A percentile compares a stretch with the other conserved stretches of the same genome.
phyloP scores from a whole-genome alignment of 2,329 filamentous ascomycete species.

The Periglandula ipomoeae region DNA sequence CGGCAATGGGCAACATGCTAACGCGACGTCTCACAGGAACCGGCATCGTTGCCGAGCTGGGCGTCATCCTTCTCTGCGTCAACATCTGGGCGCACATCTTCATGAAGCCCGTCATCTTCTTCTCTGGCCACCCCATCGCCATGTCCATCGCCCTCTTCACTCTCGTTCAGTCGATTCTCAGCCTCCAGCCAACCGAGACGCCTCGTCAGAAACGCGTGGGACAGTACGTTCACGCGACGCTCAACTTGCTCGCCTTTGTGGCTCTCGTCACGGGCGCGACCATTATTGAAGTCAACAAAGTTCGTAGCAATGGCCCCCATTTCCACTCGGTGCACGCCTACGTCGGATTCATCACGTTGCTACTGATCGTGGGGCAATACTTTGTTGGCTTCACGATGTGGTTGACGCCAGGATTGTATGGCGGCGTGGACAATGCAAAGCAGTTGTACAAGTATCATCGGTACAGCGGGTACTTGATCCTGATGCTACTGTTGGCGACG shows the following conservation, averaged over 20 bases:
- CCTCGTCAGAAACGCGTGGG: conserved; percentile 59
- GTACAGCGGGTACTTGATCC: conserved; percentile 61
- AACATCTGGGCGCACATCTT: conserved; percentile 75
- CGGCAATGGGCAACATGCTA: background rate
- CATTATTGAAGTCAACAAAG: conserved; percentile 80
- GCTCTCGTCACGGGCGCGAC: conserved; percentile 55
- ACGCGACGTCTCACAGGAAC: conserved; percentile 50
- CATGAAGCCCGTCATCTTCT: conserved; percentile 61
- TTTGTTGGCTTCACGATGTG: conserved; percentile 76
- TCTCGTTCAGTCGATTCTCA: conserved; percentile 68
- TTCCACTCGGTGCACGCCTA: conserved; percentile 77
- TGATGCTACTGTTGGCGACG: conserved; percentile 64
- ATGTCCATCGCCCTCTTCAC: conserved; percentile 60
- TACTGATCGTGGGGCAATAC: conserved; percentile 63
- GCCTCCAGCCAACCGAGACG: conserved; percentile 75
- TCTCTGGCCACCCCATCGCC: conserved; percentile 79
- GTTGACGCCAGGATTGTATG: conserved; percentile 64
- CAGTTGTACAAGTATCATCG: conserved; percentile 86
- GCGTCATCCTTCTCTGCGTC: conserved; percentile 63
- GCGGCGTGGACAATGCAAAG: conserved; percentile 71
- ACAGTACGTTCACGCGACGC: conserved; percentile 53
- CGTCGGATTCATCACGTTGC: conserved; percentile 68
- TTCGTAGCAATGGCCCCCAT: conserved; percentile 54
- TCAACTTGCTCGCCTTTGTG: conserved; percentile 59
- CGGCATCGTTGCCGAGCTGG: conserved; percentile 69